A percentile compares a stretch with the other conserved stretches of the same genome.
Conservation (phyloP, 192 early-diverging fungal genomes). For the Umbelopsis sp. region DNA sequence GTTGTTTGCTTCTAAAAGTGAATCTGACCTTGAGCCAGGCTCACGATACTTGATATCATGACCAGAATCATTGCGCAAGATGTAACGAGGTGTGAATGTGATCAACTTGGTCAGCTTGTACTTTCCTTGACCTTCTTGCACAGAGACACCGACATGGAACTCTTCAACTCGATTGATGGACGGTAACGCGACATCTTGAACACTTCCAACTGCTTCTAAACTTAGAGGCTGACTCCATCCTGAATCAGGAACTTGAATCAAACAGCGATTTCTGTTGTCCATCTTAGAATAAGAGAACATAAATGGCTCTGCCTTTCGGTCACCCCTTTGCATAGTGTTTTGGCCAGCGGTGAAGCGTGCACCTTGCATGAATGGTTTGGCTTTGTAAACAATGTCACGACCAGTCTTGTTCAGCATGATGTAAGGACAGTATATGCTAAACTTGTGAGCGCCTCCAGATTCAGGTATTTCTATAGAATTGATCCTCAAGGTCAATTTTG, state of each 20-base stretch:
- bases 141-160: conserved; percentile 79
- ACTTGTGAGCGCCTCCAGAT: conserved; percentile 74
- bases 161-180: conserved; percentile 53
- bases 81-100: conserved; percentile 88
- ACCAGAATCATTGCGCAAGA: conserved; percentile 80
- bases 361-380: conserved; percentile 80
- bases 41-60: conserved; percentile 78
- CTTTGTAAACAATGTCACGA: conserved; percentile 72
- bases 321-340: conserved; percentile 32
- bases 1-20: conserved; percentile 51
- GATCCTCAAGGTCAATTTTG: conserved; percentile 66
- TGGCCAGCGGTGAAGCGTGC: conserved; percentile 75
- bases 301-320: conserved; percentile 62
- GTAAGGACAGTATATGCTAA: conserved; percentile 93
- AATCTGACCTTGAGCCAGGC: conserved; percentile 54
- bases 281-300: conserved; percentile 94
- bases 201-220: conserved; percentile 94
- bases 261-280: conserved; percentile 81
- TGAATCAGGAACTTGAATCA: conserved; percentile 72
- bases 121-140: conserved; percentile 89
- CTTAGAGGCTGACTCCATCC: conserved; percentile 90
- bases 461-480: conserved; percentile 63
- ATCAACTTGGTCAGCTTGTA: conserved; percentile 86
- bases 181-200: conserved; percentile 76
- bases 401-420: conserved; percentile 94